Base-by-base conservation (phyloP, 495 filamentous ascomycete species). In the Cercophora newfieldiana region DNA sequence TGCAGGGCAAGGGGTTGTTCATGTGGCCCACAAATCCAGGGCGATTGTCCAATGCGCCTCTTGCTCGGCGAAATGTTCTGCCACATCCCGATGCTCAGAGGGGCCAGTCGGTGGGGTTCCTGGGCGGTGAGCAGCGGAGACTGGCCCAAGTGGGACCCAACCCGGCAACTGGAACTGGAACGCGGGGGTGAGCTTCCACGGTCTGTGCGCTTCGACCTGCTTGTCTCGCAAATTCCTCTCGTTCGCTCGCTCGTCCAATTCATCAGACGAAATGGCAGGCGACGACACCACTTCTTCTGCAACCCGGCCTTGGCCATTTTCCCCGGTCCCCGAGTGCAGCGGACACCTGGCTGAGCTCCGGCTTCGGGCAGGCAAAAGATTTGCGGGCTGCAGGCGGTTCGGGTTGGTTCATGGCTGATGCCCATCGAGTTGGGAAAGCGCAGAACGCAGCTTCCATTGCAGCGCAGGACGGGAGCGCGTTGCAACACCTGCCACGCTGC, bases 11-110 rank as follows among this genome's bases (percentile, higher is more conserved):
- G 30, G 37, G 37, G 12, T 2, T 16, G 37, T 16, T 44, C 12
- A 44, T 8, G 37, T 44, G 37, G 37, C 37, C 37, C 37, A 44
- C 37, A 44, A 44, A 44, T 44, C 12, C 10, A 44, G 37, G 4
- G 37, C 18, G 37, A 44, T n/a, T n/a, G n/a, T n/a, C n/a, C n/a
- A n/a, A n/a, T n/a, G n/a, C n/a, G n/a, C n/a, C n/a, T n/a, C n/a
- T n/a, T n/a, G 19, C 26, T 48, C 68, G 71, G 71, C 50, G 10
- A 67, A 69, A 66, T 37, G 50, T 69, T 73, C 31, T 63, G 50
- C 66, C 69, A 56, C 26, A 18, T 25, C 48, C 63, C 33, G 61
- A 31, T 18, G 47, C 22, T 50, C 56, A 7, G 31, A 31, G 59
- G 33, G 47, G 24, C 49, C 48, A 33, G 48, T 55, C 26, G 49